A percentile compares a stretch with the other conserved stretches of the same genome.
Evolutionary conservation across 2,329 filamentous ascomycete genomes (phyloP).

Genomic region (Aureobasidium mangrovei): DNA sequence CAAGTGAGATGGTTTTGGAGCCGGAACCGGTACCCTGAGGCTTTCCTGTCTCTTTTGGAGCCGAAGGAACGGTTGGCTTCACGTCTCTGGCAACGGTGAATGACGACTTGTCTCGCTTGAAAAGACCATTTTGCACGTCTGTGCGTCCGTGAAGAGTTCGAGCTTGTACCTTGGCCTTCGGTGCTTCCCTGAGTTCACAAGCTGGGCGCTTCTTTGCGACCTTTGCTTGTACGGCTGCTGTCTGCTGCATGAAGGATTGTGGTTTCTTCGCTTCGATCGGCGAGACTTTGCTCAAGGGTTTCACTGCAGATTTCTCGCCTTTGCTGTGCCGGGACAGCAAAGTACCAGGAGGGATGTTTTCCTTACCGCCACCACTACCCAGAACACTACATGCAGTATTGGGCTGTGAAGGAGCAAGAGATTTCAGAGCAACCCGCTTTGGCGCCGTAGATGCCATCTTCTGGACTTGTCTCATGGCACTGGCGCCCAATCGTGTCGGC

Average conservation of each 20-base stretch:
- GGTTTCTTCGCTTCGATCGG: not conserved
- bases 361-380: constrained; percentile 43
- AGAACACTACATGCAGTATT: not conserved
- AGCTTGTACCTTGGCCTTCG: constrained; percentile 6
- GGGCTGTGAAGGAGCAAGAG: constrained; percentile 34
- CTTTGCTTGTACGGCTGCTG: not conserved
- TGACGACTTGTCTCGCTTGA: not conserved
- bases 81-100: not conserved
- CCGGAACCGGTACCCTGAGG: not conserved
- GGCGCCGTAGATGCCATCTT: constrained; percentile 9
- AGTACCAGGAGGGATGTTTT: constrained; percentile 49
- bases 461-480: constrained; percentile 3
- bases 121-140: not conserved
- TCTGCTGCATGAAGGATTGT: not conserved
- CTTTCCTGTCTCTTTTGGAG: not conserved
- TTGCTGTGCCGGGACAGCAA: not conserved
- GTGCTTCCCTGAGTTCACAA: not conserved
- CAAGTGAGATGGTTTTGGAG: not conserved
- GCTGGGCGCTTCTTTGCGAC: constrained; percentile 7
- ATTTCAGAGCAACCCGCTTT: constrained; percentile 30
- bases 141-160: constrained; percentile 4
- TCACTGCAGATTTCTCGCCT: not conserved
- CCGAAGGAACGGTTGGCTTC: not conserved
- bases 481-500: not conserved
- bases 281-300: not conserved